phyloP scores from a whole-genome alignment of 345 rosid species.

The Heritiera fomes region DNA sequence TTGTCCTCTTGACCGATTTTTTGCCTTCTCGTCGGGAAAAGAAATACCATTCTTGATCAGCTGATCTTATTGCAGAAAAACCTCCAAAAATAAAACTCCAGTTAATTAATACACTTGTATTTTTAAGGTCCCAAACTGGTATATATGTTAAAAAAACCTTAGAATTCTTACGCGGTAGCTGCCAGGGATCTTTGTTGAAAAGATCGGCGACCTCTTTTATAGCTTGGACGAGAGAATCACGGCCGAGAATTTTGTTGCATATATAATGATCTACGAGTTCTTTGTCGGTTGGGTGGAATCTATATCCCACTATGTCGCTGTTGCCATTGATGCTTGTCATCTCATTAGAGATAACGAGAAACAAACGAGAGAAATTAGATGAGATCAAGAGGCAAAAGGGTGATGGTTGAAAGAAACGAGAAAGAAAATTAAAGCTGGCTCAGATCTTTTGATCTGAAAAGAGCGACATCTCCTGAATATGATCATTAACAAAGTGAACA shows the following conservation, averaged over 20 bases:
- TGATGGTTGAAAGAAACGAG: not conserved
- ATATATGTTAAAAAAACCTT: not conserved
- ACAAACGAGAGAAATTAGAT: not conserved
- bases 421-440: not conserved
- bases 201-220: not conserved
- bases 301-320: conserved; percentile 13
- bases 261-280: conserved; percentile 18
- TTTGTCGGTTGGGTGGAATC: conserved; percentile 25
- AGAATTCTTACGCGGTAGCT: conserved; percentile 1
- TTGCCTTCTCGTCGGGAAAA: conserved; percentile 2
- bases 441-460: not conserved
- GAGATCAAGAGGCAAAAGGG: not conserved
- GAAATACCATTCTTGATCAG: conserved; percentile 20
- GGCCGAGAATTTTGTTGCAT: conserved; percentile 8
- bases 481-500: not conserved
- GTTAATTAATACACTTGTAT: not conserved
- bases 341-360: not conserved
- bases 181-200: conserved; percentile 7
- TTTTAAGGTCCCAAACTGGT: not conserved
- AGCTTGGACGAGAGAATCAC: conserved; percentile 23
- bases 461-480: not conserved
- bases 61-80: not conserved
- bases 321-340: not conserved
- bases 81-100: conserved; percentile 6
- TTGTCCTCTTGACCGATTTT: conserved; percentile 4